Evolutionary conservation across 1,284 basidiomycete species (phyloP).

Genomic region (Moesziomyces sp.): DNA sequence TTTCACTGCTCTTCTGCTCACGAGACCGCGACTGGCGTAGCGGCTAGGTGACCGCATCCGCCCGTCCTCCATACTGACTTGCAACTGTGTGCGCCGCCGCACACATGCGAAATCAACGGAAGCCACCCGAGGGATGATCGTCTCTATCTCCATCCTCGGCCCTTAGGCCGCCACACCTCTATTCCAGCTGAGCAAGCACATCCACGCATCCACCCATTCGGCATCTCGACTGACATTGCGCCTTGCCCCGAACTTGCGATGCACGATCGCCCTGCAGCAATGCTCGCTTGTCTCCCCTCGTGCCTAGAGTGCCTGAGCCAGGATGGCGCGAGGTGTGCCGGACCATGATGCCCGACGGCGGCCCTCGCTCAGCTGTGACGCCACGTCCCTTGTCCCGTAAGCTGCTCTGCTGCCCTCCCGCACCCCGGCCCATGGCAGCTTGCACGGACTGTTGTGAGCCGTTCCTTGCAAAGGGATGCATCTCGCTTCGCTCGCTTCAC

Average conservation of each 20-base stretch:
- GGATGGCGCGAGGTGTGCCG: too few species aligned
- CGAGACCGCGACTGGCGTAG: too few species aligned
- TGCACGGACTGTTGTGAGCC: slow-evolving; percentile 11
- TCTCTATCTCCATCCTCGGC: neutral
- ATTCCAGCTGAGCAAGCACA: neutral
- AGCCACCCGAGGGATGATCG: neutral
- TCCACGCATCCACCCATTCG: neutral
- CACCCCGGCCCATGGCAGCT: neutral
- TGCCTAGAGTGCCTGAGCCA: too few species aligned
- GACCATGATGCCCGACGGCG: too few species aligned
- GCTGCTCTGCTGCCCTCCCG: too few species aligned
- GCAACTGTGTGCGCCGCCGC: too few species aligned
- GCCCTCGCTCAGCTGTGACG: too few species aligned
- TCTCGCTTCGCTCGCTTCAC: slow-evolving; percentile 41
- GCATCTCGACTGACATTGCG: neutral
- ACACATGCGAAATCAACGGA: too few species aligned
- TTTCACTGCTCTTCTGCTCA: neutral
- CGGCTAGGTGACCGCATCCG: too few species aligned
- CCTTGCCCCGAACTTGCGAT: neutral
- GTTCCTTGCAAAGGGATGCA: slow-evolving; percentile 16
- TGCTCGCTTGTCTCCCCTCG: too few species aligned
- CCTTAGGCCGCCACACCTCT: neutral
- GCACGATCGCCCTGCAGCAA: neutral
- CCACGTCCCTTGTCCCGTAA: neutral
- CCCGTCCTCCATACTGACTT: too few species aligned